phyloP scores from a whole-genome alignment of 2,329 filamentous ascomycete genomes.

The Rhytidhysteron rufulum region DNA sequence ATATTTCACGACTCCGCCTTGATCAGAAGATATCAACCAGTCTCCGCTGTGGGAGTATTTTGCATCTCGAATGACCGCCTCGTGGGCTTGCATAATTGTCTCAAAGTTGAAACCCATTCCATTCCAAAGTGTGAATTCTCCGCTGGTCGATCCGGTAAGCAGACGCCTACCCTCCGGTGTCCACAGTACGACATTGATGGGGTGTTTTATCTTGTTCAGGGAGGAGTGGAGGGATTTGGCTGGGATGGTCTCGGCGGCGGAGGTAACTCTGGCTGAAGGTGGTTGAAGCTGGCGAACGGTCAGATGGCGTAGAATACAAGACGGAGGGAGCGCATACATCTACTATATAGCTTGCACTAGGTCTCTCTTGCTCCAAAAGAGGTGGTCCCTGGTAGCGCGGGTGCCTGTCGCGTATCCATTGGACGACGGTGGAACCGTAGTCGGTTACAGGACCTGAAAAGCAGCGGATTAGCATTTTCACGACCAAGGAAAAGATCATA shows the following conservation, averaged over 20 bases:
- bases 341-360: slow-evolving; percentile 83
- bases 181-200: slow-evolving; percentile 95
- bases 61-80: slow-evolving; percentile 76
- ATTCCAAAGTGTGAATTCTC: slow-evolving; percentile 98
- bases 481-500: neutral
- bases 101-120: slow-evolving; percentile 99
- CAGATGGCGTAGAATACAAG: slow-evolving; percentile 7
- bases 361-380: slow-evolving; percentile 73
- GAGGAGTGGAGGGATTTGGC: slow-evolving; percentile 98
- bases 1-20: slow-evolving; percentile 94
- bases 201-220: slow-evolving; percentile 95
- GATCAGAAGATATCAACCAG: slow-evolving; percentile 93
- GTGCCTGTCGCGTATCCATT: slow-evolving; percentile 83
- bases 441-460: slow-evolving; percentile 81
- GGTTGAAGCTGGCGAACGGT: slow-evolving; percentile 68
- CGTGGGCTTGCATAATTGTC: slow-evolving; percentile 97
- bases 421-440: slow-evolving; percentile 83
- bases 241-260: slow-evolving; percentile 81
- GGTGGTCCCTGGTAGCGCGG: slow-evolving; percentile 70
- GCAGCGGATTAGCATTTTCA: neutral
- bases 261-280: slow-evolving; percentile 69
- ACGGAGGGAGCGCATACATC: slow-evolving; percentile 58
- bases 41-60: slow-evolving; percentile 94
- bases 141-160: slow-evolving; percentile 90
- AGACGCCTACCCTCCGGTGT: slow-evolving; percentile 91